Conservation (phyloP, 2,329 filamentous ascomycete genomes). For the Neurospora sp. region DNA sequence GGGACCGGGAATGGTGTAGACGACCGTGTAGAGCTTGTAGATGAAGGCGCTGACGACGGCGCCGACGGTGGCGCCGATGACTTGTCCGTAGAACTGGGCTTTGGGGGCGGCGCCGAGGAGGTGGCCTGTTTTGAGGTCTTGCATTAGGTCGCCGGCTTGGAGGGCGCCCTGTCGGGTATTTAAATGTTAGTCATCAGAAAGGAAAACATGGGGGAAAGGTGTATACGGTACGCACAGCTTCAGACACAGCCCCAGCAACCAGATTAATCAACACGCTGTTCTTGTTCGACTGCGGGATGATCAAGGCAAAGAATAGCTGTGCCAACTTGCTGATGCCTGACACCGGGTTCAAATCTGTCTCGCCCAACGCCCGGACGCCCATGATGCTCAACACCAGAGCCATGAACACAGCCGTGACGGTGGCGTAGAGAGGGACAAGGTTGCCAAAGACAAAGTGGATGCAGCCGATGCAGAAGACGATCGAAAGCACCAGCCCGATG, state of each 20-base stretch:
- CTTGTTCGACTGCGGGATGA: conserved; percentile 69
- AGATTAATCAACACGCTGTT: conserved; percentile 93
- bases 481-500: conserved; percentile 65
- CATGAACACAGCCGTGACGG: conserved; percentile 69
- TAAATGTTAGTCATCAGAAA: not conserved
- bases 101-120: conserved; percentile 83
- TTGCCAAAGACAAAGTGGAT: conserved; percentile 76
- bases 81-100: conserved; percentile 93
- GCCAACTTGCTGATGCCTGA: conserved; percentile 95
- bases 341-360: conserved; percentile 94
- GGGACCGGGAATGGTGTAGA: conserved; percentile 80
- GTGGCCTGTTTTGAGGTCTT: conserved; percentile 94
- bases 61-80: conserved; percentile 80
- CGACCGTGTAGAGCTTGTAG: conserved; percentile 77
- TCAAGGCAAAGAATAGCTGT: conserved; percentile 86
- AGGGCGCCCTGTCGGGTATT: conserved; percentile 50
- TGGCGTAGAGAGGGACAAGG: conserved; percentile 69
- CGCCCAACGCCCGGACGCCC: conserved; percentile 57
- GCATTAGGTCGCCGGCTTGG: conserved; percentile 92
- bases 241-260: conserved; percentile 71
- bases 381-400: conserved; percentile 70
- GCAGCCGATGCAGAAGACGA: conserved; percentile 68
- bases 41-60: conserved; percentile 78
- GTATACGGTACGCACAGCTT: conserved; percentile 13
- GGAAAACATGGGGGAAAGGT: not conserved